These are phyloP conservation scores for Pyrenophora graminea DNA, from an alignment of 2,329 filamentous ascomycete species.

Conservation along the genomic window DNA sequence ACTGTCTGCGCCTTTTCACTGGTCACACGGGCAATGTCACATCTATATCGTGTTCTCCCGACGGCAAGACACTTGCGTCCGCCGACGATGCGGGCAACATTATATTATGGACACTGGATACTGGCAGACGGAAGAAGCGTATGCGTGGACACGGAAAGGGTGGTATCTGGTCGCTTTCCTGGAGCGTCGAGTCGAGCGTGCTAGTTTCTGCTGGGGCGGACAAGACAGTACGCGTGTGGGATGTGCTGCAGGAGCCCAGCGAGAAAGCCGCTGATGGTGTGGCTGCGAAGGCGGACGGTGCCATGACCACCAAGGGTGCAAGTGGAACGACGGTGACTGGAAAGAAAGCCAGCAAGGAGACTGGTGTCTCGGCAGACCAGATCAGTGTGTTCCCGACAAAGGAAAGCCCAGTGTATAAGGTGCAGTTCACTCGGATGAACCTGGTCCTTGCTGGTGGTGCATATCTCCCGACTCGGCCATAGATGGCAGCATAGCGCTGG, in stretches of 20 bases:
- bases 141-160: constrained; percentile 93
- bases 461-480: constrained; percentile 56
- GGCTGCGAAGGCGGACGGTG: constrained; percentile 56
- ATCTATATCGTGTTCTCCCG: constrained; percentile 80
- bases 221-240: constrained; percentile 92
- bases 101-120: constrained; percentile 90
- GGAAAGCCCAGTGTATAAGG: constrained; percentile 92
- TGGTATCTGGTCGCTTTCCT: constrained; percentile 90
- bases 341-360: constrained; percentile 83
- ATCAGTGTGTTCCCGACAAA: constrained; percentile 95
- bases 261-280: constrained; percentile 57
- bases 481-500: background rate
- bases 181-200: constrained; percentile 89
- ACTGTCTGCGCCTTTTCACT: constrained; percentile 86
- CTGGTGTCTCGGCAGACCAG: constrained; percentile 87
- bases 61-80: constrained; percentile 87
- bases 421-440: constrained; percentile 94
- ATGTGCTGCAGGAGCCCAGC: constrained; percentile 73
- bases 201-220: constrained; percentile 90
- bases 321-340: constrained; percentile 47
- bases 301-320: constrained; percentile 56
- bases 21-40: constrained; percentile 89
- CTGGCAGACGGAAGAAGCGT: constrained; percentile 83
- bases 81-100: constrained; percentile 89
- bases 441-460: constrained; percentile 82